Evolutionary conservation across 2,329 filamentous ascomycete species (phyloP).

Genomic region (Bipolaris sorokiniana): DNA sequence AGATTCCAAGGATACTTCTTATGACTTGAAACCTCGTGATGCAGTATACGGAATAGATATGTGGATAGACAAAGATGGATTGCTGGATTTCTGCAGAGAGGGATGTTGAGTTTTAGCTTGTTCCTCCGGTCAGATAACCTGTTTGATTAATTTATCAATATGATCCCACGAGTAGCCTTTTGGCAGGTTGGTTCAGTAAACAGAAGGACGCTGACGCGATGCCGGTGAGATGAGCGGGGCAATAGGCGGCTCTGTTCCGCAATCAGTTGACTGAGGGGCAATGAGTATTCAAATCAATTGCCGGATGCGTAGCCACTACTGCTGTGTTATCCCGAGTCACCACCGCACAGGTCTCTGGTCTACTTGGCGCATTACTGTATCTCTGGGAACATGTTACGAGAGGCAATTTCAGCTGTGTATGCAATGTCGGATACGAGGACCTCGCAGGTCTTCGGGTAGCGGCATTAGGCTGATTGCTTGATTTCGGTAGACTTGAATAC

Average conservation of each 20-base stretch:
- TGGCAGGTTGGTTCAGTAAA: slow-evolving; percentile 5
- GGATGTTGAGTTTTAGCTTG: neutral
- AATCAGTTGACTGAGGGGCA: neutral
- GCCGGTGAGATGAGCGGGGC: neutral
- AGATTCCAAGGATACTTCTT: neutral
- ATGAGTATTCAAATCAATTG: neutral
- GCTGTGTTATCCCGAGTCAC: neutral
- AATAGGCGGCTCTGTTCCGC: neutral
- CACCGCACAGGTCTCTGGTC: neutral
- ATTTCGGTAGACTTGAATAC: too few species aligned
- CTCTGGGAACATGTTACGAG: neutral
- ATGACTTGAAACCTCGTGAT: neutral
- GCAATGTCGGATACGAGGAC: too few species aligned
- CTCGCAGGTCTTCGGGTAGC: too few species aligned
- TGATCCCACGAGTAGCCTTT: neutral
- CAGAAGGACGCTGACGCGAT: neutral
- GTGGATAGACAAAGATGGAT: neutral
- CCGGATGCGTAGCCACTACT: neutral
- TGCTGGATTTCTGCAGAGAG: neutral
- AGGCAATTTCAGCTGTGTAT: neutral
- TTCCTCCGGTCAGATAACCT: neutral
- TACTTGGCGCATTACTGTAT: neutral
- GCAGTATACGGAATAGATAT: too few species aligned
- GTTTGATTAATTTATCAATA: neutral
- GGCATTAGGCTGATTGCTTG: too few species aligned